Conservation (phyloP, 768 basidiomycete genomes). For the Holtermanniella nyarrowii region DNA sequence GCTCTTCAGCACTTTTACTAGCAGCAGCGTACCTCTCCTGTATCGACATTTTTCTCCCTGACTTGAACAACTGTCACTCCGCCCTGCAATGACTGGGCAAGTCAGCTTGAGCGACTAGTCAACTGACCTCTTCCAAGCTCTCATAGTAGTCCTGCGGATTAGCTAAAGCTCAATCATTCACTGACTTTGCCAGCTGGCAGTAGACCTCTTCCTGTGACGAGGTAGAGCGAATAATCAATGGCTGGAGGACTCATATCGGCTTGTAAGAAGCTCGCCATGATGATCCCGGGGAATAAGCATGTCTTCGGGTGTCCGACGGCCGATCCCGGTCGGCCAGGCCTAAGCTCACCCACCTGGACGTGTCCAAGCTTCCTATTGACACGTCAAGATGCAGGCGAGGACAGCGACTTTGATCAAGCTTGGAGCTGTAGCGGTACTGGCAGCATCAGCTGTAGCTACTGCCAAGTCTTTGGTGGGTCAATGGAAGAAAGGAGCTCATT, state of each 20-base stretch:
- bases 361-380: not conserved
- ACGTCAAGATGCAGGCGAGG: not conserved
- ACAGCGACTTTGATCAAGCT: not conserved
- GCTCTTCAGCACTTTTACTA: not conserved
- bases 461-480: not conserved
- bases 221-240: constrained; percentile 54
- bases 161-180: not conserved
- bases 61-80: constrained; percentile 86
- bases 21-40: constrained; percentile 55
- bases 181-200: constrained; percentile 65
- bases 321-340: too few relatives aligned
- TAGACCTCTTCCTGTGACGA: constrained; percentile 72
- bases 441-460: not conserved
- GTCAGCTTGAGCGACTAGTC: not conserved
- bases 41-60: constrained; percentile 73
- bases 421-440: not conserved
- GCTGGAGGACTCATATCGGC: too few relatives aligned
- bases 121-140: constrained; percentile 60
- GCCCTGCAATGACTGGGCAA: constrained; percentile 59
- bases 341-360: not conserved
- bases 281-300: too few relatives aligned
- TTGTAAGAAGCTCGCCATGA: too few relatives aligned
- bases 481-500: too few relatives aligned
- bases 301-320: too few relatives aligned
- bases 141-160: constrained; percentile 54